Evolutionary conservation across 768 basidiomycete genomes (phyloP).

Genomic region (Auricularia sp.): DNA sequence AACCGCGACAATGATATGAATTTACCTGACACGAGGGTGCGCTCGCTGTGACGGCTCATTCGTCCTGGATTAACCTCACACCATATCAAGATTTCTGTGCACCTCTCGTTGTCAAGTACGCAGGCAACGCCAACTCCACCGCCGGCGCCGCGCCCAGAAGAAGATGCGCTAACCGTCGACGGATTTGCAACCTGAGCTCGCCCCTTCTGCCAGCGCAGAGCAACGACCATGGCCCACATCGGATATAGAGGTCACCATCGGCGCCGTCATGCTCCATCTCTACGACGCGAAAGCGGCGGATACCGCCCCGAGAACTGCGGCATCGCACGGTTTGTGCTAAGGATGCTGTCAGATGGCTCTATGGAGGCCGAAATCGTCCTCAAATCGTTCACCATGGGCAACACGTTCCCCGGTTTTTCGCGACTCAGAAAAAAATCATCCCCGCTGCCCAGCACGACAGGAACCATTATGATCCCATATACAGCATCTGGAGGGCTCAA

Average conservation of each 20-base stretch:
- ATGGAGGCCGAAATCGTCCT: conserved; percentile 79
- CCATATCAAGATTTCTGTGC: conserved; percentile 46
- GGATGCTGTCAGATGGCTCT: conserved; percentile 74
- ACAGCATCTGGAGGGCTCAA: conserved; percentile 56
- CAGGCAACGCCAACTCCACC: conserved; percentile 12
- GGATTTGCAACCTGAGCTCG: conserved; percentile 51
- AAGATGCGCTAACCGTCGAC: conserved; percentile 10
- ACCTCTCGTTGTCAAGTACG: conserved; percentile 29
- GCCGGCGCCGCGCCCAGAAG: conserved; percentile 7
- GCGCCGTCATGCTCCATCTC: conserved; percentile 71
- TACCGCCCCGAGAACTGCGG: conserved; percentile 61
- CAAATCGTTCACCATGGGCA: conserved; percentile 83
- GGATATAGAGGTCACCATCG: conserved; percentile 64
- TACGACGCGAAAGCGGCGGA: conserved; percentile 60
- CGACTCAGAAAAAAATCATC: conserved; percentile 85
- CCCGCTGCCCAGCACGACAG: conserved; percentile 80
- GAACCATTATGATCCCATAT: conserved; percentile 91
- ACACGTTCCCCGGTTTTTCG: conserved; percentile 71
- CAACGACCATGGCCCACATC: conserved; percentile 49
- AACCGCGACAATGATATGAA: conserved; percentile 42
- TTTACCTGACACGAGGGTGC: conserved; percentile 69
- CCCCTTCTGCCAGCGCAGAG: conserved; percentile 17
- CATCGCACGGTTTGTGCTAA: conserved; percentile 78
- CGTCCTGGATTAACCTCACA: neutral
- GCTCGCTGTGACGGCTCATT: conserved; percentile 8